These are phyloP conservation scores for Pontederia crassipes DNA, from an alignment of 176 grass and related monocot species.

Conservation along the genomic window DNA sequence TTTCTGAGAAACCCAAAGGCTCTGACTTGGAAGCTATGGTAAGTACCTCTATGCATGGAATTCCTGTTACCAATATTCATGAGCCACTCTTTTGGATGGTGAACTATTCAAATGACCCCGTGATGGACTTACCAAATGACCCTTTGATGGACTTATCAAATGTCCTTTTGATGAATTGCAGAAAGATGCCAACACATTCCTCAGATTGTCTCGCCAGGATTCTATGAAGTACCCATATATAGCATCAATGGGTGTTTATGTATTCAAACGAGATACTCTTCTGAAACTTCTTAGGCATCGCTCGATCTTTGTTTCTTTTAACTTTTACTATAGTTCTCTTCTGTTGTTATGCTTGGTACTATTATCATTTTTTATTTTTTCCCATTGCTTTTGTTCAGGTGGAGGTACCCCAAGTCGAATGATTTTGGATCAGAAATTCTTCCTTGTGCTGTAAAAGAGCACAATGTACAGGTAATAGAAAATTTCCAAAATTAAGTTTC, in stretches of 20 bases:
- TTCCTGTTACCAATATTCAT: not conserved
- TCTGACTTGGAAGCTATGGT: conserved; percentile 62
- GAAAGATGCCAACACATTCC: conserved; percentile 46
- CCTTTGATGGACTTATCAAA: no score
- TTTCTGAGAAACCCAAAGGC: conserved; percentile 56
- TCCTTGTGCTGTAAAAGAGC: conserved; percentile 45
- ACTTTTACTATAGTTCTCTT: not conserved
- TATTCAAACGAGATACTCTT: conserved; percentile 61
- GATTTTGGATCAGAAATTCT: conserved; percentile 77
- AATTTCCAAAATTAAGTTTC: not conserved
- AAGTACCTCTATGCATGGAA: not conserved
- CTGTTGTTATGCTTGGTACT: not conserved
- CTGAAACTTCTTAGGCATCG: conserved; percentile 58
- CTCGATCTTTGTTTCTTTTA: no score
- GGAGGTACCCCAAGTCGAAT: conserved; percentile 45
- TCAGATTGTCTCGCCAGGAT: conserved; percentile 26
- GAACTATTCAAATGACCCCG: no score
- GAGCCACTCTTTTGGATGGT: no score
- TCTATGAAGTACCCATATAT: conserved; percentile 41
- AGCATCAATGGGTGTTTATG: conserved; percentile 78
- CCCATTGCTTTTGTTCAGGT: conserved; percentile 23
- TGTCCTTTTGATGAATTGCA: conserved; percentile 17
- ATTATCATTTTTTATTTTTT: not conserved
- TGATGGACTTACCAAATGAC: no score
- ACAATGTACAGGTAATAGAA: conserved; percentile 44